phyloP scores from a whole-genome alignment of 1,284 basidiomycete genomes.

The Cutaneotrichosporon cyanovorans region DNA sequence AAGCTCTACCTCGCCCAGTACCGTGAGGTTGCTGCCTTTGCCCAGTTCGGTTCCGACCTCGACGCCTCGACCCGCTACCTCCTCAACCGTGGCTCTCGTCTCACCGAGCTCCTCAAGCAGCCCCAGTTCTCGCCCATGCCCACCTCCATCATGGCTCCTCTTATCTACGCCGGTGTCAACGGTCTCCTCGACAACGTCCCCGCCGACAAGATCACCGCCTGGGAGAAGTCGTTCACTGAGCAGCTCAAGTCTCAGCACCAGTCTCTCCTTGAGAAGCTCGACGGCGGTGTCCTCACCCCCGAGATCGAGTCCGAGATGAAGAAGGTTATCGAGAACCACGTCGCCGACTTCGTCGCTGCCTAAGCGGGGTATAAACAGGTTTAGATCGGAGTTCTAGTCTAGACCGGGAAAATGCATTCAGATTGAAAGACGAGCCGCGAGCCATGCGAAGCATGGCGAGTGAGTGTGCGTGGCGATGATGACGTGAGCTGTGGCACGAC shows the following conservation, averaged over 20 bases:
- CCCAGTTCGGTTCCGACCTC: conserved; percentile 99
- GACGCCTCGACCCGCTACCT: conserved; percentile 98
- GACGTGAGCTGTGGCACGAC: no score
- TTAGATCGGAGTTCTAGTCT: neutral
- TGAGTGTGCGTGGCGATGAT: no score
- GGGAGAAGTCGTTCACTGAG: conserved; percentile 63
- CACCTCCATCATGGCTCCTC: conserved; percentile 94
- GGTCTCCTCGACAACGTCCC: conserved; percentile 91
- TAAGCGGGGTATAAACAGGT: conserved; percentile 16
- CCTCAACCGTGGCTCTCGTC: conserved; percentile 91
- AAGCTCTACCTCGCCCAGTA: conserved; percentile 99
- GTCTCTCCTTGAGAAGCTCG: conserved; percentile 71
- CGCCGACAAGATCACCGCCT: conserved; percentile 87
- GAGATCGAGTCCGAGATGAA: conserved; percentile 90
- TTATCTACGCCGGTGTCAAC: conserved; percentile 99
- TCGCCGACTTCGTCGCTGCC: conserved; percentile 62
- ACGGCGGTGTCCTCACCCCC: conserved; percentile 71
- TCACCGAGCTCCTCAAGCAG: conserved; percentile 98
- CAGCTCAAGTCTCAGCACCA: conserved; percentile 65
- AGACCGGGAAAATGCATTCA: neutral
- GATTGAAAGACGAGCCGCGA: no score
- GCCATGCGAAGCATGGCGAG: no score
- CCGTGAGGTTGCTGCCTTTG: conserved; percentile 95
- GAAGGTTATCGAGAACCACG: conserved; percentile 79
- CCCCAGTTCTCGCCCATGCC: conserved; percentile 81